Evolutionary conservation across 257 asterid species (phyloP).

Genomic region (Thymus mandschuricus): DNA sequence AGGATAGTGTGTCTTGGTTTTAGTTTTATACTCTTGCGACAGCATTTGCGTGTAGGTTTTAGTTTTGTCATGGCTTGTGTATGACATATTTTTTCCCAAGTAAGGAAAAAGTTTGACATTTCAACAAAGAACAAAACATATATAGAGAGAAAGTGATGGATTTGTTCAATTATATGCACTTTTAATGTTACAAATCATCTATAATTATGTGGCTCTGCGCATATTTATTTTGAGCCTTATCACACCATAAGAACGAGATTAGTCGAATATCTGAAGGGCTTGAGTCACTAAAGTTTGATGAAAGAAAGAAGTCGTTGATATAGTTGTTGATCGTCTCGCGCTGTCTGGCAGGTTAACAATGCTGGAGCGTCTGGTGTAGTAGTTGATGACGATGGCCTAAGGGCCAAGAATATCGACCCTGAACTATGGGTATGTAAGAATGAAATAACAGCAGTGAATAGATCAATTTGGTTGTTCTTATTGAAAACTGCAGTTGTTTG

Average conservation of each 20-base stretch:
- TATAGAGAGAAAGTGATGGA: too few relatives aligned
- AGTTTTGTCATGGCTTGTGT: too few relatives aligned
- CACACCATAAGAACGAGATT: not conserved
- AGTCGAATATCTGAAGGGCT: not conserved
- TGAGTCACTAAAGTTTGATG: not conserved
- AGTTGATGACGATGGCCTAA: slow-evolving; percentile 64
- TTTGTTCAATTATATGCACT: not conserved
- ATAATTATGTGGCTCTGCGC: not conserved
- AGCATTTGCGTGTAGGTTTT: too few relatives aligned
- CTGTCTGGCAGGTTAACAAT: slow-evolving; percentile 63
- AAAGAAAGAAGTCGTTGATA: not conserved
- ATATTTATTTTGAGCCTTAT: not conserved
- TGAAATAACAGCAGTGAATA: not conserved
- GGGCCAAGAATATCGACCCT: slow-evolving; percentile 63
- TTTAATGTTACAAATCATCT: not conserved
- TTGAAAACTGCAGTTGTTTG: not conserved
- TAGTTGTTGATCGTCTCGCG: not conserved
- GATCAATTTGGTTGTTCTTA: not conserved
- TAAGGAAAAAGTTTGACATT: too few relatives aligned
- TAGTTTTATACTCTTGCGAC: too few relatives aligned
- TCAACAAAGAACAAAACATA: too few relatives aligned
- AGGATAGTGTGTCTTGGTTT: too few relatives aligned
- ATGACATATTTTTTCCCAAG: too few relatives aligned
- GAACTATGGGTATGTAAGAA: slow-evolving; percentile 54
- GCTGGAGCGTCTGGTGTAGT: slow-evolving; percentile 82